These are phyloP conservation scores for Mortierella alpina DNA, from an alignment of 192 early-diverging fungal genomes.

Conservation along the genomic window DNA sequence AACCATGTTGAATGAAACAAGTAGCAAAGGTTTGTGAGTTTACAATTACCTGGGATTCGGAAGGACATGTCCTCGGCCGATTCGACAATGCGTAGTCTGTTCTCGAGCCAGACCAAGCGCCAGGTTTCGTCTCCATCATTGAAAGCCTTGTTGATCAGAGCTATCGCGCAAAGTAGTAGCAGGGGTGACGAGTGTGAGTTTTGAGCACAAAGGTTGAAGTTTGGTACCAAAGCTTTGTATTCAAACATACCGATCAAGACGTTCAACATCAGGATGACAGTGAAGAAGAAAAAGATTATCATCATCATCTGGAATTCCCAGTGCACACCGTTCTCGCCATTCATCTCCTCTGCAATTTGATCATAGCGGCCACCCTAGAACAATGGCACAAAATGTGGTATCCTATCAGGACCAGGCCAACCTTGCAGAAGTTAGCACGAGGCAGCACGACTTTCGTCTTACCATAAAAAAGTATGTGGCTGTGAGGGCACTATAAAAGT, in stretches of 20 bases:
- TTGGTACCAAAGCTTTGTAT: no score
- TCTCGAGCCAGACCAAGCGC: slow-evolving; percentile 12
- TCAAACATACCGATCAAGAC: slow-evolving; percentile 19
- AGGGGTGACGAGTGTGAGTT: not conserved
- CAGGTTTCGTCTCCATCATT: slow-evolving; percentile 5
- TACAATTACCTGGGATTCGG: slow-evolving; percentile 8
- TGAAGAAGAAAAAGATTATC: slow-evolving; percentile 19
- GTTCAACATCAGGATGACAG: slow-evolving; percentile 20
- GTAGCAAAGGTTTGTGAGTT: not conserved
- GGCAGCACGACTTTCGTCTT: no score
- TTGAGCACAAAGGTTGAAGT: not conserved
- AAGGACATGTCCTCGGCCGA: slow-evolving; percentile 8
- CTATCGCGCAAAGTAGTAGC: not conserved
- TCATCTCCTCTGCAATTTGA: not conserved
- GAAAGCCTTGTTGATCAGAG: slow-evolving; percentile 17
- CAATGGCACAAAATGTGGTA: not conserved
- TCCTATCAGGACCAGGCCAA: no score
- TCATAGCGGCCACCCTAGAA: slow-evolving; percentile 25
- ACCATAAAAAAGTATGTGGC: slow-evolving; percentile 20
- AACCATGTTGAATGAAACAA: not conserved
- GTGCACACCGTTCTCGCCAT: not conserved
- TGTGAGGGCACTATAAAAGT: slow-evolving; percentile 1
- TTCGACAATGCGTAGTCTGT: slow-evolving; percentile 5
- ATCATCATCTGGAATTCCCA: slow-evolving; percentile 24
- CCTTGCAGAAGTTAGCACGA: no score